Evolutionary conservation across 768 basidiomycete genomes (phyloP).

Genomic region (Leccinum uliginosum): DNA sequence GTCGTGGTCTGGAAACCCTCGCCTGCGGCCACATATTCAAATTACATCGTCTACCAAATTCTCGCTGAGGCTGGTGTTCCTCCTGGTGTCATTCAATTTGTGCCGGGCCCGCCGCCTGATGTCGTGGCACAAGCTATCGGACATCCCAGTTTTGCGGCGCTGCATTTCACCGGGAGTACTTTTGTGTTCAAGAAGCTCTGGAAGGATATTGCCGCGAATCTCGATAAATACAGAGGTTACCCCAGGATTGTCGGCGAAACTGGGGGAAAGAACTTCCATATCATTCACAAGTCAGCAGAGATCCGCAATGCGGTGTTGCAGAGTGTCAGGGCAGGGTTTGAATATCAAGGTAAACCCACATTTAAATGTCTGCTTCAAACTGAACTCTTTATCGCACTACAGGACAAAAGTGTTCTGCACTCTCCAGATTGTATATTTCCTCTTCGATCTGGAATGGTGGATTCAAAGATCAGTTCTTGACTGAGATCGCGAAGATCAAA

Average conservation of each 20-base stretch:
- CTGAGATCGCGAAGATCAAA: constrained; percentile 78
- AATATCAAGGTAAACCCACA: constrained; percentile 74
- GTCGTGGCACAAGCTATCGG: constrained; percentile 82
- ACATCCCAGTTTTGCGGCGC: constrained; percentile 74
- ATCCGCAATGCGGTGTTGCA: constrained; percentile 88
- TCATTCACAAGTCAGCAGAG: constrained; percentile 86
- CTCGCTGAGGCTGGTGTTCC: constrained; percentile 93
- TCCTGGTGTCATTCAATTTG: constrained; percentile 93
- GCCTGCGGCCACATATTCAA: constrained; percentile 91
- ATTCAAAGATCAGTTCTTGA: constrained; percentile 77
- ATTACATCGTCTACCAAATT: constrained; percentile 89
- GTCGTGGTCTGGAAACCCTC: constrained; percentile 97
- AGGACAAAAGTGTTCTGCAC: constrained; percentile 97
- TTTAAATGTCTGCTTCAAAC: not conserved
- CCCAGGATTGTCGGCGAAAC: constrained; percentile 98
- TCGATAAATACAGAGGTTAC: constrained; percentile 85
- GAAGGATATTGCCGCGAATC: constrained; percentile 89
- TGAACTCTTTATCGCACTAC: not conserved
- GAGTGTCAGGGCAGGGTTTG: constrained; percentile 83
- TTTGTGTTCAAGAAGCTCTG: constrained; percentile 92
- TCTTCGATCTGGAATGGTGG: constrained; percentile 77
- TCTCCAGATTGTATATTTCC: constrained; percentile 90
- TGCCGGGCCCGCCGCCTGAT: constrained; percentile 82
- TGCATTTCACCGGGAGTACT: constrained; percentile 97
- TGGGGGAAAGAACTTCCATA: constrained; percentile 97